These are phyloP conservation scores for Pyrenula massariospora DNA, from an alignment of 495 filamentous ascomycete genomes.

Conservation along the genomic window DNA sequence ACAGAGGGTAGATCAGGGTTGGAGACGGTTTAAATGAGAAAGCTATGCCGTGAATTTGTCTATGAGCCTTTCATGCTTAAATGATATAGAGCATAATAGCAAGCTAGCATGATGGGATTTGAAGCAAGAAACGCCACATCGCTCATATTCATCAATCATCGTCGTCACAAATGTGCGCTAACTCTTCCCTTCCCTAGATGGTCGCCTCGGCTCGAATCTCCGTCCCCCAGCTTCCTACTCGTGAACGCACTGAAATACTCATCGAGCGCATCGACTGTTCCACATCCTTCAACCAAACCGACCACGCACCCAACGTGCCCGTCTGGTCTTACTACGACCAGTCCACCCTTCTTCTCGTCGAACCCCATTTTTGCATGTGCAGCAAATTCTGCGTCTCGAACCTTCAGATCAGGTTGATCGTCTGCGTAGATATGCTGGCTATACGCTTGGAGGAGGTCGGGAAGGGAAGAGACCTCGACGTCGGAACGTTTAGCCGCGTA, in stretches of 20 bases:
- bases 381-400: slow-evolving; percentile 54
- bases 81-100: no score
- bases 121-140: no score
- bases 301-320: slow-evolving; percentile 74
- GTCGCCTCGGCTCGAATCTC: neutral
- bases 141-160: no score
- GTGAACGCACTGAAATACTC: slow-evolving; percentile 65
- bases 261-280: slow-evolving; percentile 72
- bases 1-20: no score
- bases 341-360: slow-evolving; percentile 39
- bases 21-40: no score
- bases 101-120: no score
- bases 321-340: slow-evolving; percentile 76
- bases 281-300: slow-evolving; percentile 58
- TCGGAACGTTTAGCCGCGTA: slow-evolving; percentile 51
- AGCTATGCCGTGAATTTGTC: no score
- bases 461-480: slow-evolving; percentile 56
- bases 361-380: slow-evolving; percentile 85
- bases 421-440: slow-evolving; percentile 78
- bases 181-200: neutral
- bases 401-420: slow-evolving; percentile 61
- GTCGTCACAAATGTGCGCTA: neutral
- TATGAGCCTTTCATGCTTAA: no score
- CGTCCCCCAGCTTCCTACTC: neutral
- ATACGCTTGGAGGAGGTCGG: slow-evolving; percentile 58